Base-by-base conservation (phyloP, 352 stramenopile species). In the Phytophthora sp. region DNA sequence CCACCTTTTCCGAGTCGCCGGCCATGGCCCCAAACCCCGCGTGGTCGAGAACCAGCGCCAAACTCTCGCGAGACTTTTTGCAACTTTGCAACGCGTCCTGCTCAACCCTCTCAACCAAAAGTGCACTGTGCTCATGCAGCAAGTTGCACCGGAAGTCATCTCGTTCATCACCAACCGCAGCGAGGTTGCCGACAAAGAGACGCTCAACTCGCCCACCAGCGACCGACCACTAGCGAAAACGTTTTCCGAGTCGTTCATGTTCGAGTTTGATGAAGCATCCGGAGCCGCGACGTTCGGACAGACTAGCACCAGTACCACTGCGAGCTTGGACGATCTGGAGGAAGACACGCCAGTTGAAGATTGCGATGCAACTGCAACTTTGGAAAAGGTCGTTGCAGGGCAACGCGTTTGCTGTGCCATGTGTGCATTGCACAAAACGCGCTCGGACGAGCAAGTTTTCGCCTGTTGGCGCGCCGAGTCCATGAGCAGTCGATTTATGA, bases 361-460 rank as follows among this genome's bases (percentile, higher is more conserved):
- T 38, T 43, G 52, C 12, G 12, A 53, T 13, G 50, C 43, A 11
- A 44, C 34, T 44, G 61, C 50, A 15, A 26, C 6, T 18, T 28
- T 58, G 31, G 49, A 69, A 8, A 61, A 68, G 41, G 38, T 66
- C 8, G 51, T 66, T 17, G 61, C 54, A 10, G 61, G 57, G 2
- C 68, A 73, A 54, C 63, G 55, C 11, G 63, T 76, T 21, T 81
- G 72, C 28, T 81, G 72, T 38, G 68, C 68, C 21, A 81, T 81
- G 72, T 81, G 72, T 31, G 68, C 72, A 4, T 44, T 81, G 34
- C 59, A 75, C 21, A 59, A 57, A 45, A 59, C 5, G 15, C 62
- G 57, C 18, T 81, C 72, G 20, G 72, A 81, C 23, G 72, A 81
- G 52, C 63, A 77, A 44, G 63, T 81, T 26, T 81, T 81, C 15